Base-by-base conservation (phyloP, 148 eudicot species). In the Oxyria digyna region DNA sequence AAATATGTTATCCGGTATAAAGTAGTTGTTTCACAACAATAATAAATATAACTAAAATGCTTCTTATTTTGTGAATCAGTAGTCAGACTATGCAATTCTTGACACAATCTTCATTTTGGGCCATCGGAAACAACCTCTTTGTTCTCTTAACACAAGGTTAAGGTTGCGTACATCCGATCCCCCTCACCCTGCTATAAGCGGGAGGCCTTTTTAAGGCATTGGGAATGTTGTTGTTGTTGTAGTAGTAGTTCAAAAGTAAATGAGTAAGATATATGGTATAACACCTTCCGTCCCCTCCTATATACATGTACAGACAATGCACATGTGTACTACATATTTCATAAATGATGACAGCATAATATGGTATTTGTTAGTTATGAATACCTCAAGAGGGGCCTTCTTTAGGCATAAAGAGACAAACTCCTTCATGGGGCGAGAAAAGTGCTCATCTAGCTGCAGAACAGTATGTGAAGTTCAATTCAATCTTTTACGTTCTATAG, bases 401-500 rank as follows among this genome's bases (percentile, higher is more conserved):
- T 82, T 85, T 69, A 93, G 76, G 76, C 98, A 93, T 75, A 84
- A 75, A 8, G 96, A 81, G 55, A 93, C 96, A 74, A 89, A 83
- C 77, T 93, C 98, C 78, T 93, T 93, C 84, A 93, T 78, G 23
- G 91, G 89, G 68, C 98, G 96, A 74, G 98, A 89, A 70, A 89
- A 93, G 69, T 93, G 98, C 49, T 93, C 98, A 71, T 93, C 98
- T 62, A 93, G 85, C 98, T 93, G 96, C 78, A 76, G 27, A 24
- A 67, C 55, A 77, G 12, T 24, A 70, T 49, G 15, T 35, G n/a
- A n/a, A n/a, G n/a, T 35, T 52, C 63, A 41, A 20, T 20, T 18
- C 57, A 40, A 5, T 52, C 57, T 50, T 50, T 21, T 8, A 54
- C 24, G 62, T 24, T 54, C 38, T 29, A 52, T 38, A 65, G 23